These are phyloP conservation scores for Crithidia expoeki DNA, from an alignment of 208 protist genomes.

Conservation along the genomic window DNA sequence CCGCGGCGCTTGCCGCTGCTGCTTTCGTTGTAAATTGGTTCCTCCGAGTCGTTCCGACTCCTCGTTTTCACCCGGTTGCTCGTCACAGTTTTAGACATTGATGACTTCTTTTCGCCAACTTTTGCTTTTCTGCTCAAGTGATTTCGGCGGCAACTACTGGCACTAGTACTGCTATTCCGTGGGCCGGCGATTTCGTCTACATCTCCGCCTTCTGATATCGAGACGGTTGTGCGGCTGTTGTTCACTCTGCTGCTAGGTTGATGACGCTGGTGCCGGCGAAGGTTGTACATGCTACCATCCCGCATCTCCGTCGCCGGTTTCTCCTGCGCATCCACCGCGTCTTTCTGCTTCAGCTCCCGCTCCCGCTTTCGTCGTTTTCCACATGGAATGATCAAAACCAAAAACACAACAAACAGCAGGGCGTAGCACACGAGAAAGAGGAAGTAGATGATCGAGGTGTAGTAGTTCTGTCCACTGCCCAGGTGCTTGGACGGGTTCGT, in stretches of 20 bases:
- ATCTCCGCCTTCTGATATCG: background rate
- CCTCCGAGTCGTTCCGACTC: background rate
- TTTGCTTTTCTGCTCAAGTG: background rate
- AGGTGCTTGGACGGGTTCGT: slow-evolving; percentile 22
- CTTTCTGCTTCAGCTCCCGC: slow-evolving; percentile 4
- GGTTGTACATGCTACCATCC: background rate
- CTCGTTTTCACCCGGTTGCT: background rate
- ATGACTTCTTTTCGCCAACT: background rate
- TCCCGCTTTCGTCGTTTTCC: slow-evolving; percentile 17
- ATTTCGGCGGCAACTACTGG: background rate
- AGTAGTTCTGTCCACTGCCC: slow-evolving; percentile 43
- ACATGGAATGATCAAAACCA: slow-evolving; percentile 44
- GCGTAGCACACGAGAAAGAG: slow-evolving; percentile 42
- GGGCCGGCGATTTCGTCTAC: background rate
- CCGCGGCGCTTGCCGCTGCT: background rate
- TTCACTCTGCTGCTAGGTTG: no score
- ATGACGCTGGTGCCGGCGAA: background rate
- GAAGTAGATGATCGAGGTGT: slow-evolving; percentile 44
- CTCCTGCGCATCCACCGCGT: slow-evolving; percentile 1
- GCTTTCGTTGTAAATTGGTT: background rate
- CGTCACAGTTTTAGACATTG: background rate
- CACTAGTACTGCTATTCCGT: background rate
- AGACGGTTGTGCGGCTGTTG: background rate
- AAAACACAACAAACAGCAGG: slow-evolving; percentile 32
- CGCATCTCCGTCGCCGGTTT: background rate